Base-by-base conservation (phyloP, 2,329 filamentous ascomycete genomes). In the Penicillium sp. region DNA sequence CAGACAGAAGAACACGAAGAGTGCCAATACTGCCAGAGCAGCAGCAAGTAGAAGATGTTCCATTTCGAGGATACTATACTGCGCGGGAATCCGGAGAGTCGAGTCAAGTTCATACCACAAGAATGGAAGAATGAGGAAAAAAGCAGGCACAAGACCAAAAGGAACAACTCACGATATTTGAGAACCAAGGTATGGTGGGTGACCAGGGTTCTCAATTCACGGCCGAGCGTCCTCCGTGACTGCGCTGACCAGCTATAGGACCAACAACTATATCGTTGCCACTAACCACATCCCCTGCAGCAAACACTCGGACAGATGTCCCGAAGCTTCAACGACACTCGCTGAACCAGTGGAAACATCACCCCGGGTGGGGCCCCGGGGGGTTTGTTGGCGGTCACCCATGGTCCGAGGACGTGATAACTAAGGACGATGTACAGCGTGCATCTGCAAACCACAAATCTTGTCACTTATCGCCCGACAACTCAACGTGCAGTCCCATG, bases 11-110 rank as follows among this genome's bases (percentile, higher is more conserved):
- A 55, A 15, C 4, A 49, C 20, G 9, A 47, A 7, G 9, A 46
- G 33, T 6, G 38, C 32, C 4, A 37, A 15, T 20, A 32, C 32
- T 24, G 35, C 23, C 7, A 47, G 6, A 25, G 33, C 29, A n/a
- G 24, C 28, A 24, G 29, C 44, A n/a, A 47, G 8, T 18, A 38
- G 2, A 8, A 10, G n/a, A 29, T 40, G 42, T 12, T 56, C 46
- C 55, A 57, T 57, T 20, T 25, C 32, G 29, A 10, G 18, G 40
- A 7, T 12, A 3, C 18, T 25, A 48, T 20, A 42, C 27, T 20
- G 18, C 4, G n/a, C 28, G n/a, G 27, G 23, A 49, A 4, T 18
- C 33, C 15, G 13, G 28, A 25, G 7, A n/a, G 20, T 25, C 6
- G 12, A n/a, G 2, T 27, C 23, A 6, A n/a, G 23, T 13, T 27